Base-by-base conservation (phyloP, 805 yeast species). In the Wickerhamiella lipophila region DNA sequence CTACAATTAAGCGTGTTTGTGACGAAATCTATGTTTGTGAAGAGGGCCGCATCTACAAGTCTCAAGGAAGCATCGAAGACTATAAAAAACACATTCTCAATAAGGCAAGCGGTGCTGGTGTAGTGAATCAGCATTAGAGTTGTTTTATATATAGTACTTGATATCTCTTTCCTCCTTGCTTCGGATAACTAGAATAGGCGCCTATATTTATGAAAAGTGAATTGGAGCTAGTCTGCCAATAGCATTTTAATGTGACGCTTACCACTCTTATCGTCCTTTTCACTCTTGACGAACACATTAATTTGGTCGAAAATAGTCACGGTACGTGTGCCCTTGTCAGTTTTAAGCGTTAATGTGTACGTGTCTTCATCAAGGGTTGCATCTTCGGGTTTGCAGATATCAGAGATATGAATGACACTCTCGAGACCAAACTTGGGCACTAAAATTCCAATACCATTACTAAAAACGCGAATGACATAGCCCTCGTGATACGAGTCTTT, bases 381-480 rank as follows among this genome's bases (percentile, higher is more conserved):
- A 50, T 73, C 70, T 26, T 71, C 75, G 52, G 84, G 83, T 16
- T 81, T 79, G 1, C 77, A 70, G 53, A 89, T 63, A 54, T 77
- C 78, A 56, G 86, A 94, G 52, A 87, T 63, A 61, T 83, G 85
- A 54, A 92, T 86, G 59, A 92, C 71, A 51, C 96, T 89, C 68
- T 92, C 98, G 45, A 92, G 86, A 49, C 98, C 98, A 65, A 85
- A 92, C 62, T 82, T 83, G 15, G 98, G 97, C 35, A 92, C 96
- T 43, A 92, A 68, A 7, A 92, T 94, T 26, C 88, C 96, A 54
- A 92, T 77, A 64, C 98, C 98, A 63, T 92, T 92, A 53, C 85
- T 80, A 64, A 92, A 88, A 25, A 92, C 92, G 63, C 85, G 83
- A 60, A 89, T 87, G 25, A 88, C 81, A 58, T 85, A 88, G 8